Conservation (phyloP, 148 eudicot genomes). For the Dianthus caryophyllus region DNA sequence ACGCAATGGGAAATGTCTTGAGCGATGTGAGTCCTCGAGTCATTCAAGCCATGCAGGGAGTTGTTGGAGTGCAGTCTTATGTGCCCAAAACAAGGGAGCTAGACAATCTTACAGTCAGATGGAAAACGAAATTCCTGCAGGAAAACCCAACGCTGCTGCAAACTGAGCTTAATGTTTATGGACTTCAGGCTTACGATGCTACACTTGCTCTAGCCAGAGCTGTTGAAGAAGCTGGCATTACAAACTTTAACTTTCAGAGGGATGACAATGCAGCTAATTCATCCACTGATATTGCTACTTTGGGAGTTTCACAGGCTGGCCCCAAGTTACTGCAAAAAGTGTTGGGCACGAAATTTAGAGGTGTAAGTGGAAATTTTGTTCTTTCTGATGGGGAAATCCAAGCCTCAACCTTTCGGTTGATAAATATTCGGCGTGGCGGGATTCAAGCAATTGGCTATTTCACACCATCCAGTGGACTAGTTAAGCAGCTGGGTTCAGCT, state of each 20-base stretch:
- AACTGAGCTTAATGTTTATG: slow-evolving; percentile 34
- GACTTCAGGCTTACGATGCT: slow-evolving; percentile 64
- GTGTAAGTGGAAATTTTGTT: slow-evolving; percentile 53
- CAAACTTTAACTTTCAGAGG: slow-evolving; percentile 22
- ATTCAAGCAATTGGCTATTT: slow-evolving; percentile 50
- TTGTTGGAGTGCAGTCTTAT: slow-evolving; percentile 57
- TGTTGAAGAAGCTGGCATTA: slow-evolving; percentile 27
- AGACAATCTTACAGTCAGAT: slow-evolving; percentile 28
- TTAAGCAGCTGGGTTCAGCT: slow-evolving; percentile 10
- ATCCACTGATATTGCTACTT: slow-evolving; percentile 36
- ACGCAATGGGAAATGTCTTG: slow-evolving; percentile 39
- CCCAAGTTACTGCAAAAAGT: slow-evolving; percentile 33
- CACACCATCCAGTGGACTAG: slow-evolving; percentile 41
- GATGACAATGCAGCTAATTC: not conserved
- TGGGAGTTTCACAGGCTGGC: slow-evolving; percentile 47
- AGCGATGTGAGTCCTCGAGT: slow-evolving; percentile 27
- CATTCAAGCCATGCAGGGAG: slow-evolving; percentile 58
- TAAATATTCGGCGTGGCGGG: slow-evolving; percentile 39
- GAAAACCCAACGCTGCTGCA: slow-evolving; percentile 31
- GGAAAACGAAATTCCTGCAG: slow-evolving; percentile 35
- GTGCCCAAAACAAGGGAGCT: slow-evolving; percentile 34
- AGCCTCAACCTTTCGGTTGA: slow-evolving; percentile 32
- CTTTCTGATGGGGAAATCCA: slow-evolving; percentile 41
- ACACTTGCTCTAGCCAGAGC: slow-evolving; percentile 49
- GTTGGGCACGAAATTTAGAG: slow-evolving; percentile 32